phyloP scores from a whole-genome alignment of 768 basidiomycete species.

The Suillus subaureus region DNA sequence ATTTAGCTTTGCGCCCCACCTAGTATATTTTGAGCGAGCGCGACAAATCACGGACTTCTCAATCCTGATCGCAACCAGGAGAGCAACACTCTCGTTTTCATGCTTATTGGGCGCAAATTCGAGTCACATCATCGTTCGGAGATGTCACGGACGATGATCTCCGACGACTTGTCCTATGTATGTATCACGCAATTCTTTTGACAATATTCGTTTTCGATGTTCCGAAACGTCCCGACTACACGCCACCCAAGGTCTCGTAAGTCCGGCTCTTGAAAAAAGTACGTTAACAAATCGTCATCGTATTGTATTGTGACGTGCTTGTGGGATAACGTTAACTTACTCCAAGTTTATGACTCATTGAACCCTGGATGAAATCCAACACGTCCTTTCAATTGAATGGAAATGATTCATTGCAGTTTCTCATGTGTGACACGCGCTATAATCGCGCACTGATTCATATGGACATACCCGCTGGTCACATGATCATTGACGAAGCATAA shows the following conservation, averaged over 20 bases:
- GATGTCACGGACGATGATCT: not conserved
- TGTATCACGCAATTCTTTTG: conserved; percentile 2
- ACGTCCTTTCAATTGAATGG: not conserved
- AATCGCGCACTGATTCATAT: not conserved
- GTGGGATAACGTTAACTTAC: not conserved
- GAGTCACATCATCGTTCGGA: not conserved
- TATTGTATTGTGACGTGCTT: not conserved
- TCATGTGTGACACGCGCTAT: not conserved
- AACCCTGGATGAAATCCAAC: not conserved
- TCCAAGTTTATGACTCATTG: not conserved
- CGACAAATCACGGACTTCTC: not conserved
- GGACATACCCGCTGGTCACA: not conserved
- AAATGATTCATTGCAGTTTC: not conserved
- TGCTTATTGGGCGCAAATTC: not conserved
- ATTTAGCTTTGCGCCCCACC: not conserved
- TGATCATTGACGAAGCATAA: not conserved
- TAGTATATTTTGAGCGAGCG: not conserved
- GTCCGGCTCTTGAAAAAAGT: not conserved
- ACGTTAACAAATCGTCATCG: not conserved
- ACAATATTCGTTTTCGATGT: not conserved
- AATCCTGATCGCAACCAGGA: not conserved
- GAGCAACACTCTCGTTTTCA: not conserved
- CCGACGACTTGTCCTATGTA: not conserved
- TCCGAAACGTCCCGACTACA: not conserved
- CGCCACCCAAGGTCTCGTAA: not conserved